Evolutionary conservation across 495 filamentous ascomycete species (phyloP).

Genomic region (Bryoglossum gracile): DNA sequence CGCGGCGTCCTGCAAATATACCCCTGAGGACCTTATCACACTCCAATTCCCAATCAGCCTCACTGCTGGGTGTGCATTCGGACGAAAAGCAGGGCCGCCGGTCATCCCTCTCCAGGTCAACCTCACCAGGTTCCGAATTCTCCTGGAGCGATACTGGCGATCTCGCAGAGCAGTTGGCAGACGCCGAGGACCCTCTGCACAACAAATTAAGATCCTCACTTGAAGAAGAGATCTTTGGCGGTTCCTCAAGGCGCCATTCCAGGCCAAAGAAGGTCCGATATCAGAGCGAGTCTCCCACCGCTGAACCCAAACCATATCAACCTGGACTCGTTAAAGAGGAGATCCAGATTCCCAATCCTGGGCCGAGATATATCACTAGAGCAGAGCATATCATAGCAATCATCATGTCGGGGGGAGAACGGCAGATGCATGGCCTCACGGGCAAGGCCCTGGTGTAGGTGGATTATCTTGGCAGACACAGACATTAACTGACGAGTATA

Average conservation of each 20-base stretch:
- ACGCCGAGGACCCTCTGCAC: constrained; percentile 70
- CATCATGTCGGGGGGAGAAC: constrained; percentile 77
- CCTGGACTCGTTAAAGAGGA: constrained; percentile 66
- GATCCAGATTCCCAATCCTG: constrained; percentile 70
- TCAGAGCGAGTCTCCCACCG: constrained; percentile 22
- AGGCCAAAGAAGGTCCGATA: constrained; percentile 42
- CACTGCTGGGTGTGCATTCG: constrained; percentile 22
- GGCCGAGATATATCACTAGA: constrained; percentile 51
- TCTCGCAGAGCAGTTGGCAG: constrained; percentile 79
- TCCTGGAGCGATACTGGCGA: constrained; percentile 94
- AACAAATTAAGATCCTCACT: constrained; percentile 55
- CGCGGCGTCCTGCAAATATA: constrained; percentile 53
- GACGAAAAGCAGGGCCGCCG: constrained; percentile 30
- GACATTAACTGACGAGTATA: constrained; percentile 30
- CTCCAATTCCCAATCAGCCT: constrained; percentile 21
- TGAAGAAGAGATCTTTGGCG: constrained; percentile 48
- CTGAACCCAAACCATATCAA: constrained; percentile 26
- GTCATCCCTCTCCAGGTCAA: constrained; percentile 29
- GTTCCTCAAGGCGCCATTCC: constrained; percentile 35
- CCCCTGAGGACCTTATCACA: constrained; percentile 50
- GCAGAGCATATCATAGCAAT: constrained; percentile 60
- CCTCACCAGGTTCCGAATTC: constrained; percentile 56
- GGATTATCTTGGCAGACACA: neutral
- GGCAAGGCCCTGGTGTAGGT: constrained; percentile 90
- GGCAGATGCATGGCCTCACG: constrained; percentile 81